Evolutionary conservation across 352 stramenopile genomes (phyloP).

Genomic region (Phytopythium kandeliae): DNA sequence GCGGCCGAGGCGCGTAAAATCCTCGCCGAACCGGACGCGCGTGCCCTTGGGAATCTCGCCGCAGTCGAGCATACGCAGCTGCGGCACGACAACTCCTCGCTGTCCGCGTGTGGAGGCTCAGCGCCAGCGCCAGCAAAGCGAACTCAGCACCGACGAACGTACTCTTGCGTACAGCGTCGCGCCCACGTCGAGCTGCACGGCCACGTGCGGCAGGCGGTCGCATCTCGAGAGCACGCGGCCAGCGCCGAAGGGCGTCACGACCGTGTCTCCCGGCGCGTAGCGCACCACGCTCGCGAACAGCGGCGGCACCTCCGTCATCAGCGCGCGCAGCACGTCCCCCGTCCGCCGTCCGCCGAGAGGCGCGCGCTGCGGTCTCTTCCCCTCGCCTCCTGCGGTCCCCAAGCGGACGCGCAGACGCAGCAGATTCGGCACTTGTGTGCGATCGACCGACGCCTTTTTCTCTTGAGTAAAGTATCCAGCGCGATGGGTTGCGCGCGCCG

Average conservation of each 20-base stretch:
- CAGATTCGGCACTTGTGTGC: too few species aligned
- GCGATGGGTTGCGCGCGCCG: too few species aligned
- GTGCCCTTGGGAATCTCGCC: conserved; percentile 58
- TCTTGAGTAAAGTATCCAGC: too few species aligned
- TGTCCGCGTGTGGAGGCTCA: too few species aligned
- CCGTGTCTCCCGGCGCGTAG: conserved; percentile 52
- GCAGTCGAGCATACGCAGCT: conserved; percentile 64
- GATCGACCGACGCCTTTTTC: too few species aligned
- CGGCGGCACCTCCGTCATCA: conserved; percentile 35
- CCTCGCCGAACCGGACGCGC: conserved; percentile 17
- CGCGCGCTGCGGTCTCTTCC: too few species aligned
- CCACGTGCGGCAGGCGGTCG: conserved; percentile 44
- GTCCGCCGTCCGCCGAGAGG: too few species aligned
- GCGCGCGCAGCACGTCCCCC: too few species aligned
- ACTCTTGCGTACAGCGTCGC: conserved; percentile 56
- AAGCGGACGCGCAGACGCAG: too few species aligned
- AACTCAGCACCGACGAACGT: not conserved
- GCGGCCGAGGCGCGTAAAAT: not conserved
- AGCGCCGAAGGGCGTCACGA: conserved; percentile 60
- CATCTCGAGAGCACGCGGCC: conserved; percentile 40
- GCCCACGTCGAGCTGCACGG: conserved; percentile 41
- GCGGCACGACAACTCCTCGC: conserved; percentile 47
- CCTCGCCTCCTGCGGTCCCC: too few species aligned
- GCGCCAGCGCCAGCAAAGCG: too few species aligned
- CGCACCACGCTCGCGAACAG: conserved; percentile 68